Evolutionary conservation across 495 filamentous ascomycete species (phyloP), one percentile per base, ranked within the genome.

Genomic region (Elasticomyces elasticus): DNA sequence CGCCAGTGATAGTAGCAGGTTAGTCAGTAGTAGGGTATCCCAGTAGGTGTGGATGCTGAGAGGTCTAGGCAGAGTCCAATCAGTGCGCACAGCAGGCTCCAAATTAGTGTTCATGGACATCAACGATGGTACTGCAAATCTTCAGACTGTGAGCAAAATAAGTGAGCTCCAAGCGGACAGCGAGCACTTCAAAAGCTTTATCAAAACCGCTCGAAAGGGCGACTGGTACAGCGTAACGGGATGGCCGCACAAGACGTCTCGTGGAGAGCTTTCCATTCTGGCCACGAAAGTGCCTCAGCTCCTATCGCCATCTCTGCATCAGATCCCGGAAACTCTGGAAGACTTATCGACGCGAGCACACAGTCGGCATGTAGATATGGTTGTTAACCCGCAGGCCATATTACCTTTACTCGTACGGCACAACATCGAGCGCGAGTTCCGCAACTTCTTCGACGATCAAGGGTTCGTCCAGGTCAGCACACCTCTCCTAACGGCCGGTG

Each of bases 381-480:
- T 95, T 19, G 79, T 87, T 25, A 84, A 90, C 65, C 76, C 70
- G 19, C 64, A 69, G 15, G 69, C 80, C 7, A 72, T 75, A n/a
- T 79, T 94, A 62, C 79, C 79, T 22, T 69, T 96, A 51, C 78
- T 78, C 28, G 72, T 91, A 23, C 81, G 91, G 24, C 84, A 87
- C 2, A 71, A 80, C 25, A 78, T 98, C 43, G 79, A 86, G 42
- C 81, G 83, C 44, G 77, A 81, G 56, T 67, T 97, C 33, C 82
- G 86, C 40, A 74, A 82, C 42, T 89, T 85, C 66, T 76, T 98
- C 47, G 64, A 83, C 35, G 75, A 81, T 23, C 70, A 78, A 11
- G 74, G 76, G 22, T 95, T 95, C 59, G 72, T 88, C 54, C 86
- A 96, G 67, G 87, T 97, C 27, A 84, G 83, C 58, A 98, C 92